These are phyloP conservation scores for Aspergillus sp. DNA, from an alignment of 2,329 filamentous ascomycete species.

Conservation along the genomic window DNA sequence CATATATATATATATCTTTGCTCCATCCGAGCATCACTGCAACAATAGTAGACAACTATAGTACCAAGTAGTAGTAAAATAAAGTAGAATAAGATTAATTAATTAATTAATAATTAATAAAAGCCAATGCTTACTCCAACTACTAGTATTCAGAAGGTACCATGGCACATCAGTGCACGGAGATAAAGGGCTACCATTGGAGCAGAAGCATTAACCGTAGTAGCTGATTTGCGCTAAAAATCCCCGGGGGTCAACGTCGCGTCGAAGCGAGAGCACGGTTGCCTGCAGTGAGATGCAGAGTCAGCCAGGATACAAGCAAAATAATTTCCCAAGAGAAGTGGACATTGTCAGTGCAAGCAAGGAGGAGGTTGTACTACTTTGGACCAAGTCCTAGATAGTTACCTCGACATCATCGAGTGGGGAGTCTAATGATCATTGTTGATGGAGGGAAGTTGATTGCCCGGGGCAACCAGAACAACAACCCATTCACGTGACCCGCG, in stretches of 20 bases:
- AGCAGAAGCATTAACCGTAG: background rate
- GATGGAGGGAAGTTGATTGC: background rate
- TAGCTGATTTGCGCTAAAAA: slow-evolving; percentile 1
- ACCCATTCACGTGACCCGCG: slow-evolving; percentile 3
- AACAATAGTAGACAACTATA: too few species aligned
- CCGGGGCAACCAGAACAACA: slow-evolving; percentile 7
- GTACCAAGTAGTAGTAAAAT: too few species aligned
- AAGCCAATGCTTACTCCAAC: too few species aligned
- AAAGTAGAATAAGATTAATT: too few species aligned
- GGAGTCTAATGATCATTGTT: background rate
- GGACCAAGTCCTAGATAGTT: too few species aligned
- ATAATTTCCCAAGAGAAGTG: background rate
- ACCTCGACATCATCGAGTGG: background rate
- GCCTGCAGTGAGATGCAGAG: background rate
- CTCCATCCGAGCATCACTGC: background rate
- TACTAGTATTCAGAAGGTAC: background rate
- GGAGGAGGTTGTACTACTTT: background rate
- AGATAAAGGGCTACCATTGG: background rate
- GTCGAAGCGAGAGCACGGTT: background rate
- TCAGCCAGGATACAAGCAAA: background rate
- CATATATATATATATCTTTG: background rate
- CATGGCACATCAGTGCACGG: background rate
- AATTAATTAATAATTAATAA: too few species aligned
- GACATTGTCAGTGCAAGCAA: background rate
- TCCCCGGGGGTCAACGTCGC: background rate